Conservation (phyloP, 2,329 filamentous ascomycete genomes). For the Sporothrix luriei region DNA sequence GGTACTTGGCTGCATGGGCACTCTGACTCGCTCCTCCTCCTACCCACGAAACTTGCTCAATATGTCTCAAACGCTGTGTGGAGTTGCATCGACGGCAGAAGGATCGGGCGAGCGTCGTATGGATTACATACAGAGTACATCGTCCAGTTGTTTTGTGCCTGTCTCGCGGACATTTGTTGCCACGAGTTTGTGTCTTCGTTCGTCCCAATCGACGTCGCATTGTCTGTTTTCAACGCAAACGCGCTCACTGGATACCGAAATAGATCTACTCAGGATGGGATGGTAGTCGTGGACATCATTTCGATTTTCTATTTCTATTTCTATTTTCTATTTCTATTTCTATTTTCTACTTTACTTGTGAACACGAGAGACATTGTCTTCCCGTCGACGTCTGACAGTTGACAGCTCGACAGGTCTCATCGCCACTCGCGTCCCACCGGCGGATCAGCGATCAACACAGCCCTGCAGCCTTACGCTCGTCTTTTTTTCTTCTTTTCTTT, state of each 20-base stretch:
- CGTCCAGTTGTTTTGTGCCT: too few species aligned
- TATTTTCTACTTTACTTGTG: neutral
- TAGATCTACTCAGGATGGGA: neutral
- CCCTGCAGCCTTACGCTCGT: neutral
- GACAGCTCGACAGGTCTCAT: neutral
- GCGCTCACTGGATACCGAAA: neutral
- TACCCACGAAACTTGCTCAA: slow-evolving; percentile 22
- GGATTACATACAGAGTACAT: neutral
- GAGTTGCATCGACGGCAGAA: neutral
- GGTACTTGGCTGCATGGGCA: neutral
- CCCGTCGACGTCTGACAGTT: neutral
- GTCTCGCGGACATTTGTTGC: too few species aligned
- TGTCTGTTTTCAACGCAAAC: slow-evolving; percentile 1
- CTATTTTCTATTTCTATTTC: too few species aligned
- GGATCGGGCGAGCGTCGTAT: neutral
- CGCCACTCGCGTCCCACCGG: neutral
- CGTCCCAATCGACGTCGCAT: neutral
- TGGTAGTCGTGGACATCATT: too few species aligned
- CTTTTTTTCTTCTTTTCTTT: too few species aligned
- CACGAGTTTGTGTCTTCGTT: too few species aligned
- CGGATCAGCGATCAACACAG: neutral
- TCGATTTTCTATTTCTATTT: too few species aligned
- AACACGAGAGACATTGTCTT: neutral
- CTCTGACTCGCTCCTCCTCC: too few species aligned
- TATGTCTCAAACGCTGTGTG: neutral